Conservation (phyloP, 2,329 filamentous ascomycete genomes). For the Alternaria burnsii region DNA sequence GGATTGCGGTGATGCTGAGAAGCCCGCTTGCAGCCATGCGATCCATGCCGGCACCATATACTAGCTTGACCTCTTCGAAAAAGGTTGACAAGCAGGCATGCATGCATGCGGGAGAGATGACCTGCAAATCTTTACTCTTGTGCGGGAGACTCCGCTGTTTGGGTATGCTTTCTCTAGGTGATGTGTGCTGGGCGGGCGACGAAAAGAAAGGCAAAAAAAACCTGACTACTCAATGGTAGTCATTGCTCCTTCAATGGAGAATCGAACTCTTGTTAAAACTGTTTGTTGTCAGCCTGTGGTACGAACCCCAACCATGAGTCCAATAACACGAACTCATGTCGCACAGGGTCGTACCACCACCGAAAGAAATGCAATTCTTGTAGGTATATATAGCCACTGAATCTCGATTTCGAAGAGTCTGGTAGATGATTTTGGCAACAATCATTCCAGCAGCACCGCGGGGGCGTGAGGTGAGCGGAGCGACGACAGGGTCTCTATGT, state of each 20-base stretch:
- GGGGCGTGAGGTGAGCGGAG: not conserved
- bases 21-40: not conserved
- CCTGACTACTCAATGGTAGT: not conserved
- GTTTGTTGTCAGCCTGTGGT: not conserved
- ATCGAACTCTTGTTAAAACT: not conserved
- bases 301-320: not conserved
- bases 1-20: not conserved
- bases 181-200: not conserved
- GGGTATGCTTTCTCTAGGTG: not conserved
- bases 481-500: not conserved
- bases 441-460: not conserved
- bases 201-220: not conserved
- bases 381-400: constrained; percentile 1
- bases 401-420: not conserved
- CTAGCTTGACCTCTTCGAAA: not conserved
- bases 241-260: not conserved
- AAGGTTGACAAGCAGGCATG: not conserved
- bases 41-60: not conserved
- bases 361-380: not conserved
- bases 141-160: not conserved
- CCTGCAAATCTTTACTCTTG: not conserved
- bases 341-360: not conserved
- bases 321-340: not conserved
- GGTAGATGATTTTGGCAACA: not conserved
- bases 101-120: too few species aligned